phyloP scores from a whole-genome alignment of 2,329 filamentous ascomycete species.

The Stachybotrys chartarum region DNA sequence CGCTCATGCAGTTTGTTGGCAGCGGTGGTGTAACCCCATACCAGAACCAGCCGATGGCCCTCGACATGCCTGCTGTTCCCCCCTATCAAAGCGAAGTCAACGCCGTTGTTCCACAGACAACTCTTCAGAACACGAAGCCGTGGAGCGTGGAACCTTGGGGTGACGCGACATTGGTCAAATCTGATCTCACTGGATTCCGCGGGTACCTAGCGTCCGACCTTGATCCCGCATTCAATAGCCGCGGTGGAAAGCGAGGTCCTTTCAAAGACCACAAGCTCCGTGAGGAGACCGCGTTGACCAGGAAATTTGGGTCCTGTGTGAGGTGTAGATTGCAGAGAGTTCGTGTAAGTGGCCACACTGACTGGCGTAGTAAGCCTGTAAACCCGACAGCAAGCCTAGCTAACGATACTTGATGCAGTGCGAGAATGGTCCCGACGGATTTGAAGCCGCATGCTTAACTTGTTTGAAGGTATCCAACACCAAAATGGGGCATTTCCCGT shows the following conservation, averaged over 20 bases:
- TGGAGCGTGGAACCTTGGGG: too few species aligned
- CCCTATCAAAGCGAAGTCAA: slow-evolving; percentile 1
- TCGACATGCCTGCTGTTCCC: slow-evolving; percentile 5
- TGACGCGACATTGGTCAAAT: too few species aligned
- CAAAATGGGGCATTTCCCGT: slow-evolving; percentile 48
- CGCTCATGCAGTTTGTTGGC: not conserved
- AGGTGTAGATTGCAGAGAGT: slow-evolving; percentile 57
- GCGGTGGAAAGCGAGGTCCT: slow-evolving; percentile 37
- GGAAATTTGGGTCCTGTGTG: slow-evolving; percentile 52
- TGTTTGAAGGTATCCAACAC: slow-evolving; percentile 44
- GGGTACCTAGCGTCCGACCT: too few species aligned
- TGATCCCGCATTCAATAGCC: slow-evolving; percentile 13
- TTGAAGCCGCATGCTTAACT: slow-evolving; percentile 41
- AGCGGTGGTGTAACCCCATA: not conserved
- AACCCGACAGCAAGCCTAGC: not conserved
- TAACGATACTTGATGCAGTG: slow-evolving; percentile 33
- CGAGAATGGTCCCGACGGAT: slow-evolving; percentile 39
- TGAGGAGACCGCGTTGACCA: slow-evolving; percentile 48
- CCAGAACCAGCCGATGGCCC: not conserved
- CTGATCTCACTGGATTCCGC: too few species aligned
- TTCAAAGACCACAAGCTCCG: slow-evolving; percentile 46
- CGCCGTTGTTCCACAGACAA: too few species aligned
- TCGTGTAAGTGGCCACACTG: slow-evolving; percentile 35
- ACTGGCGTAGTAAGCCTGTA: not conserved
- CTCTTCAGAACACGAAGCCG: too few species aligned